Evolutionary conservation across 495 filamentous ascomycete species (phyloP).

Genomic region (Podospora pseudopauciseta): DNA sequence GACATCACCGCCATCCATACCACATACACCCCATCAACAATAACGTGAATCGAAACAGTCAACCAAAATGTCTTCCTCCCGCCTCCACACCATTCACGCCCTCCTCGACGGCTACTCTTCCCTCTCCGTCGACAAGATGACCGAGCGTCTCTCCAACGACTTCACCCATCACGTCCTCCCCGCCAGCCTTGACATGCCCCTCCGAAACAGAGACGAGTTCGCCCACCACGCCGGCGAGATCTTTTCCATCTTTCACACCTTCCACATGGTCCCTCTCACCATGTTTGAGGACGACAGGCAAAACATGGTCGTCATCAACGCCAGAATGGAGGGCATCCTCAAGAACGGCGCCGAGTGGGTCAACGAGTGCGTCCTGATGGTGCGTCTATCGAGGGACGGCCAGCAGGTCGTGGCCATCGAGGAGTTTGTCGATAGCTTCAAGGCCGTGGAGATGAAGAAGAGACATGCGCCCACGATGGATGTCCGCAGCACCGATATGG

Average conservation of each 20-base stretch:
- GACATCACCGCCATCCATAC: too few relatives aligned
- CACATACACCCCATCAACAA: neutral
- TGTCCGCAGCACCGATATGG: conserved; percentile 2
- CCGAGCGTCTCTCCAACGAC: conserved; percentile 27
- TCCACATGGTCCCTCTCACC: conserved; percentile 36
- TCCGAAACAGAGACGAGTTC: conserved; percentile 34
- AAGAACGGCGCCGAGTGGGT: conserved; percentile 29
- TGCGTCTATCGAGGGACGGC: conserved; percentile 32
- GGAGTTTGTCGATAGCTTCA: conserved; percentile 44
- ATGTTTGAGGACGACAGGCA: conserved; percentile 34
- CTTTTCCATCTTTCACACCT: conserved; percentile 38
- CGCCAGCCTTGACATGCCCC: conserved; percentile 33
- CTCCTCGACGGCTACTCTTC: conserved; percentile 38
- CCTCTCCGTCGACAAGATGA: conserved; percentile 33
- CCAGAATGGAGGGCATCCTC: conserved; percentile 34
- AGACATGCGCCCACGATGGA: conserved; percentile 33
- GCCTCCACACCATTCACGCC: conserved; percentile 26
- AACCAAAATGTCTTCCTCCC: conserved; percentile 10
- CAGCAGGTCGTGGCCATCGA: conserved; percentile 27
- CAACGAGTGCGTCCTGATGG: conserved; percentile 43
- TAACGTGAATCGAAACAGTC: neutral
- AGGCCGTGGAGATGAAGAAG: conserved; percentile 37
- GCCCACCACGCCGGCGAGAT: conserved; percentile 33
- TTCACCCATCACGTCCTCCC: conserved; percentile 41
- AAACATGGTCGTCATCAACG: conserved; percentile 33